A percentile compares a stretch with the other conserved stretches of the same genome.
Evolutionary conservation across 306 rosid genomes (phyloP).

Genomic region (Carpinus fangiana): DNA sequence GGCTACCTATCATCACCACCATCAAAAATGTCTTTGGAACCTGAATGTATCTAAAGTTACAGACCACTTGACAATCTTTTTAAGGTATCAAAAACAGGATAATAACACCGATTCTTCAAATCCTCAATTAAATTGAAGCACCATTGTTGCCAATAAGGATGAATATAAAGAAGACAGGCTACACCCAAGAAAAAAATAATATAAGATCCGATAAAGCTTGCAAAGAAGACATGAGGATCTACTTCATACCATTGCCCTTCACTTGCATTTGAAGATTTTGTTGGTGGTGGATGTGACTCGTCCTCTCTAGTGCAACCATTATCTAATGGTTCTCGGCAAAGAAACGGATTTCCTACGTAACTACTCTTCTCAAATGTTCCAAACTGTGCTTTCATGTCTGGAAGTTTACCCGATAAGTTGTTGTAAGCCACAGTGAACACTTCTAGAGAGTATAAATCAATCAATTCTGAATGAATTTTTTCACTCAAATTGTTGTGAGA

Average conservation of each 20-base stretch:
- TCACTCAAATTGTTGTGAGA: too few relatives aligned
- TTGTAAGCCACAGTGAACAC: too few relatives aligned
- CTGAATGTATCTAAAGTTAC: not conserved
- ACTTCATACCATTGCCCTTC: not conserved
- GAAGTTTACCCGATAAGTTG: too few relatives aligned
- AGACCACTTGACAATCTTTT: not conserved
- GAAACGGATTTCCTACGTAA: too few relatives aligned
- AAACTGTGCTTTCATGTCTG: too few relatives aligned
- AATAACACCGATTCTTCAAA: not conserved
- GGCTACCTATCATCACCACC: not conserved
- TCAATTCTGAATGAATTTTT: not conserved
- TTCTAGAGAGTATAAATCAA: not conserved
- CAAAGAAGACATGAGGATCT: not conserved
- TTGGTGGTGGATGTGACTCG: too few relatives aligned
- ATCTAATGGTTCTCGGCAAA: too few relatives aligned
- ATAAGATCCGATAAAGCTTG: not conserved
- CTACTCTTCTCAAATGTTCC: too few relatives aligned
- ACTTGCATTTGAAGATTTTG: not conserved
- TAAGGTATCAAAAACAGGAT: not conserved
- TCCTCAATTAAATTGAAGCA: constrained; percentile 6
- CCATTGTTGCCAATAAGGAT: not conserved
- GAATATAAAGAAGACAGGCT: not conserved
- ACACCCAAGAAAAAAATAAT: not conserved
- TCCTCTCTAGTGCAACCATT: too few relatives aligned
- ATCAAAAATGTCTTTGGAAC: not conserved